phyloP scores from a whole-genome alignment of 805 yeast species.

The Spathaspora boniae region DNA sequence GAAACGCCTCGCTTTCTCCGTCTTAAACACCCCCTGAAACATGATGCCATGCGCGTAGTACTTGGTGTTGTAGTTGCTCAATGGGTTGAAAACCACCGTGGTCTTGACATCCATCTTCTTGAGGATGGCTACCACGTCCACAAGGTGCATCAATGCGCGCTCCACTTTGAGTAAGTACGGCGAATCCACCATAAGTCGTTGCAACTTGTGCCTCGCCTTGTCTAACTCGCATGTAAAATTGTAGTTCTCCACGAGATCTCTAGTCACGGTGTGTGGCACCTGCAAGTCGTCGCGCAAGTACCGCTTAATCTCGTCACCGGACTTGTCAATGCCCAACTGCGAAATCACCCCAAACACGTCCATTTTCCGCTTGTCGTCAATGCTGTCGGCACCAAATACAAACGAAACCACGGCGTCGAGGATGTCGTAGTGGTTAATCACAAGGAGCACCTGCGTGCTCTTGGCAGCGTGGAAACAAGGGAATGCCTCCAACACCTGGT shows the following conservation, averaged over 20 bases:
- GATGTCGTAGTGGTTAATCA: slow-evolving; percentile 79
- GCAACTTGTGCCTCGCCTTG: slow-evolving; percentile 58
- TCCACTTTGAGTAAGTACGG: slow-evolving; percentile 61
- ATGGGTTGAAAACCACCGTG: slow-evolving; percentile 66
- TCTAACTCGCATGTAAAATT: slow-evolving; percentile 73
- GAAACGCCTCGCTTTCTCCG: slow-evolving; percentile 45
- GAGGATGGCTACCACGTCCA: slow-evolving; percentile 52
- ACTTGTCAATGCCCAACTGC: slow-evolving; percentile 67
- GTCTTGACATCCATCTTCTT: slow-evolving; percentile 58
- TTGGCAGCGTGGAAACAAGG: slow-evolving; percentile 61
- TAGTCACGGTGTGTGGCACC: slow-evolving; percentile 75
- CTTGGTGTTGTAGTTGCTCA: slow-evolving; percentile 76
- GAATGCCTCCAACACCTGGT: slow-evolving; percentile 62
- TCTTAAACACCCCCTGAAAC: slow-evolving; percentile 82
- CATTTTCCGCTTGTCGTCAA: slow-evolving; percentile 47
- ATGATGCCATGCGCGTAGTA: slow-evolving; percentile 80
- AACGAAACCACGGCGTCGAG: slow-evolving; percentile 59
- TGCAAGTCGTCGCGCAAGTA: slow-evolving; percentile 52
- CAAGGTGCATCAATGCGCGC: slow-evolving; percentile 58
- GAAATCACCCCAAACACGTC: slow-evolving; percentile 72
- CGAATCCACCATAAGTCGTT: slow-evolving; percentile 70
- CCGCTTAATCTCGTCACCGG: slow-evolving; percentile 53
- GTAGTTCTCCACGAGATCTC: slow-evolving; percentile 71
- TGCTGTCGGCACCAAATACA: slow-evolving; percentile 77
- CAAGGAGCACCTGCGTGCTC: slow-evolving; percentile 48